Percentiles rank a stretch among this genome's conserved stretches.
Evolutionary conservation across 805 yeast species (phyloP).

Genomic region (Groenewaldozyma salmanticensis): DNA sequence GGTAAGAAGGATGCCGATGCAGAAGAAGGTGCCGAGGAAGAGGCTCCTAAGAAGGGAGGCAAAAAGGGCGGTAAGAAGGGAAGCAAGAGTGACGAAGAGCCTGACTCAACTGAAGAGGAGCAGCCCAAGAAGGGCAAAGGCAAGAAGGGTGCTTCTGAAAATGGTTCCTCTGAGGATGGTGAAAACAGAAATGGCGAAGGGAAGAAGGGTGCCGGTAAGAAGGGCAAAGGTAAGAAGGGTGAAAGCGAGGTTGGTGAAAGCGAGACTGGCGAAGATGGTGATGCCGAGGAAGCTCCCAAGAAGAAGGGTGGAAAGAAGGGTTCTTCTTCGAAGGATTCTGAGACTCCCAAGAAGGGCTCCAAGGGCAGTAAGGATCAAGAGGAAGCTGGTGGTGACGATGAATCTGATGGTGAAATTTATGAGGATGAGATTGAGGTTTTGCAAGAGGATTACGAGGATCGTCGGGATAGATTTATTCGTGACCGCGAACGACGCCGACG

Average conservation of each 20-base stretch:
- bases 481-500: not conserved
- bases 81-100: not conserved
- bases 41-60: not conserved
- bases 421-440: too few species aligned
- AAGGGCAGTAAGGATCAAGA: too few species aligned
- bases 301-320: too few species aligned
- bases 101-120: slow-evolving; percentile 12
- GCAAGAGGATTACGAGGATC: not conserved
- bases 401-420: too few species aligned
- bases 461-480: not conserved
- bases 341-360: too few species aligned
- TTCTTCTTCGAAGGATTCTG: too few species aligned
- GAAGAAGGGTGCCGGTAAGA: not conserved
- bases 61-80: slow-evolving; percentile 4
- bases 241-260: slow-evolving; percentile 2
- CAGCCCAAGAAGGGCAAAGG: too few species aligned
- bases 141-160: slow-evolving; percentile 13
- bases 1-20: too few species aligned
- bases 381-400: too few species aligned
- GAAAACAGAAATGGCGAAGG: not conserved
- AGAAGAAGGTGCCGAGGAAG: not conserved
- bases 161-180: not conserved
- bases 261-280: slow-evolving; percentile 2
- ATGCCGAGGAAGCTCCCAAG: not conserved
- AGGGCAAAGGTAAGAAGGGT: slow-evolving; percentile 23